Evolutionary conservation across 306 rosid species (phyloP).

Genomic region (Quercus parvula): DNA sequence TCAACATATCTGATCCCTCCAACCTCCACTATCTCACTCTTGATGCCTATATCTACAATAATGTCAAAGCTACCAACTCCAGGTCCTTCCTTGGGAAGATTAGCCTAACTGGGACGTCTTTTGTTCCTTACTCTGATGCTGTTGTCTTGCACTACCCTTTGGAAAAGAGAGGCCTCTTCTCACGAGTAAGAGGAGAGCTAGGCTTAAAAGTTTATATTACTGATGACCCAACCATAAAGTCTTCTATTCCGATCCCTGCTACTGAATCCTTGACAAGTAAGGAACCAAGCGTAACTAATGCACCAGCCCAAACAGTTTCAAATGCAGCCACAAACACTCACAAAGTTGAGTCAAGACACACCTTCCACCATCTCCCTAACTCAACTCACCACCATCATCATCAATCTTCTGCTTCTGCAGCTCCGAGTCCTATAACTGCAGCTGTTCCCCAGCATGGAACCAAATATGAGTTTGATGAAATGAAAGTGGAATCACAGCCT

Average conservation of each 20-base stretch:
- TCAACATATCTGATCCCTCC: constrained; percentile 77
- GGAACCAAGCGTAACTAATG: constrained; percentile 22
- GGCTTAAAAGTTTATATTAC: constrained; percentile 72
- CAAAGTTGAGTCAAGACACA: constrained; percentile 45
- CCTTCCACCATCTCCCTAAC: constrained; percentile 71
- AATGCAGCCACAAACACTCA: constrained; percentile 18
- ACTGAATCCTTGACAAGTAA: constrained; percentile 33
- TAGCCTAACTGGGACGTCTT: constrained; percentile 69
- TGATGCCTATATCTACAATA: constrained; percentile 57
- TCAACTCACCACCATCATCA: constrained; percentile 37
- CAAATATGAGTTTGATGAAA: constrained; percentile 53
- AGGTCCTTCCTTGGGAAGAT: constrained; percentile 71
- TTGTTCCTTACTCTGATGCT: constrained; percentile 77
- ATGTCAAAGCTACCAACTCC: constrained; percentile 46
- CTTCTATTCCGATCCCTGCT: constrained; percentile 40
- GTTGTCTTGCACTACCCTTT: constrained; percentile 80
- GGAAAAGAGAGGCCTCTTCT: constrained; percentile 68
- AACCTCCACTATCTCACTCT: constrained; percentile 65
- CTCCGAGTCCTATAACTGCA: neutral
- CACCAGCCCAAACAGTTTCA: constrained; percentile 19
- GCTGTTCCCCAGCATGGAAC: constrained; percentile 35
- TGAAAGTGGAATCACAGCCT: constrained; percentile 51
- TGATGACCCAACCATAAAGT: constrained; percentile 49
- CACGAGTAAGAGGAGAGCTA: constrained; percentile 80
- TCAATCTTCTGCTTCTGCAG: constrained; percentile 37